phyloP scores from a whole-genome alignment of 345 rosid species.

The Dimocarpus longan region DNA sequence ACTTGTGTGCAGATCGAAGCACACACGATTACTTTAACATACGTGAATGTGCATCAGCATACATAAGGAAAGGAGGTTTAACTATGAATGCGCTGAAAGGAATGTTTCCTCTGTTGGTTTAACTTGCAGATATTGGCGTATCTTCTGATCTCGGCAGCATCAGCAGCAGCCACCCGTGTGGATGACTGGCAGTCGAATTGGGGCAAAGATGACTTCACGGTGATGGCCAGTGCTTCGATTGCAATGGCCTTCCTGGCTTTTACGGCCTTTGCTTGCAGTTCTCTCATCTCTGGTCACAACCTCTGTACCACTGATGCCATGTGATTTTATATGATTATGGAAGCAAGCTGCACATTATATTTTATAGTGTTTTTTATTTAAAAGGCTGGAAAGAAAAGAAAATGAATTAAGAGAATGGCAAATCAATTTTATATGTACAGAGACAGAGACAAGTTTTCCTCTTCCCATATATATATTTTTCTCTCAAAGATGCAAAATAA shows the following conservation, averaged over 20 bases:
- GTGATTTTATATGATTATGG: slow-evolving; percentile 18
- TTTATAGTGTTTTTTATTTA: background rate
- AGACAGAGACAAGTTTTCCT: slow-evolving; percentile 13
- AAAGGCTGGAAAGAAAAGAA: background rate
- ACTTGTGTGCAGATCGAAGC: background rate
- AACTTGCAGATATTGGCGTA: slow-evolving; percentile 73
- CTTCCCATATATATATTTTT: background rate
- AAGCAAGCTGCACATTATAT: background rate
- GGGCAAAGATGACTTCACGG: slow-evolving; percentile 98
- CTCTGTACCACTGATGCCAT: slow-evolving; percentile 48
- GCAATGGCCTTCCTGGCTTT: slow-evolving; percentile 83
- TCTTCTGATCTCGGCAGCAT: slow-evolving; percentile 86
- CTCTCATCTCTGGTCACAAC: slow-evolving; percentile 73
- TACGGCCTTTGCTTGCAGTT: slow-evolving; percentile 73
- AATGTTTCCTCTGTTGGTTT: slow-evolving; percentile 11
- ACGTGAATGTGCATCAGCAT: too few species aligned
- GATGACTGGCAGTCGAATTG: slow-evolving; percentile 96
- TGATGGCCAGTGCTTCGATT: slow-evolving; percentile 89
- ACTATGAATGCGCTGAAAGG: background rate
- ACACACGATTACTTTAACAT: background rate
- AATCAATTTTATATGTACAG: slow-evolving; percentile 23
- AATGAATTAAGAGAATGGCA: background rate
- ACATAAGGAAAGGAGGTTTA: too few species aligned
- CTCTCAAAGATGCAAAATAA: background rate
- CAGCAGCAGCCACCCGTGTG: slow-evolving; percentile 91